Evolutionary conservation across 176 grass and related monocot species (phyloP).

Genomic region (Aechmea fasciata): DNA sequence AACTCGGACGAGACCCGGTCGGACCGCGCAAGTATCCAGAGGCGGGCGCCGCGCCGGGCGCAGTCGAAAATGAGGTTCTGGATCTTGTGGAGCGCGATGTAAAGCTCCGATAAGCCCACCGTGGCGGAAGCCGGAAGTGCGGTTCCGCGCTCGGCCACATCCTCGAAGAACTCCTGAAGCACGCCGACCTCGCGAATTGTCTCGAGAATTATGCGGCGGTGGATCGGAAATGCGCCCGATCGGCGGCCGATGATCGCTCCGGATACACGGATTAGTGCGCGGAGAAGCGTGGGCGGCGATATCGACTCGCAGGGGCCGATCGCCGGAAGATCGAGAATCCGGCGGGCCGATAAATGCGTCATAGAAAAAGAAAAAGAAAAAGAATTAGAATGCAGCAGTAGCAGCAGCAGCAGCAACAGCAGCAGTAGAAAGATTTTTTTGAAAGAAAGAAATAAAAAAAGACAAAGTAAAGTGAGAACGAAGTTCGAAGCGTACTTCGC

Average conservation of each 20-base stretch:
- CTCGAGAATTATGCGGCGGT: slow-evolving; percentile 33
- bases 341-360: slow-evolving; percentile 12
- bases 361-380: neutral
- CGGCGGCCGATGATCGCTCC: slow-evolving; percentile 25
- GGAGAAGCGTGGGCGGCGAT: slow-evolving; percentile 33
- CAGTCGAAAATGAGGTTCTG: slow-evolving; percentile 51
- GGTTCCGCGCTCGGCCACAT: slow-evolving; percentile 24
- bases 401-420: no score
- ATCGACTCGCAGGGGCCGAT: slow-evolving; percentile 54
- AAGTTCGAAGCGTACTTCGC: neutral
- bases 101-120: slow-evolving; percentile 68
- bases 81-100: slow-evolving; percentile 71
- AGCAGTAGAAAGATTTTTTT: no score
- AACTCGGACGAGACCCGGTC: slow-evolving; percentile 45
- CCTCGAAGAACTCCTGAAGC: slow-evolving; percentile 50
- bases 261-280: slow-evolving; percentile 43
- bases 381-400: no score
- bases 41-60: slow-evolving; percentile 29
- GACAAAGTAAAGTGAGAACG: no score
- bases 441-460: no score
- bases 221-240: slow-evolving; percentile 34
- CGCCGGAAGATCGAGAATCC: slow-evolving; percentile 29
- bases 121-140: slow-evolving; percentile 24
- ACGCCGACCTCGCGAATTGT: slow-evolving; percentile 39
- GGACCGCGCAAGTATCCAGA: slow-evolving; percentile 63